Conservation (phyloP, 306 rosid genomes). For the Lotus japonicus region DNA sequence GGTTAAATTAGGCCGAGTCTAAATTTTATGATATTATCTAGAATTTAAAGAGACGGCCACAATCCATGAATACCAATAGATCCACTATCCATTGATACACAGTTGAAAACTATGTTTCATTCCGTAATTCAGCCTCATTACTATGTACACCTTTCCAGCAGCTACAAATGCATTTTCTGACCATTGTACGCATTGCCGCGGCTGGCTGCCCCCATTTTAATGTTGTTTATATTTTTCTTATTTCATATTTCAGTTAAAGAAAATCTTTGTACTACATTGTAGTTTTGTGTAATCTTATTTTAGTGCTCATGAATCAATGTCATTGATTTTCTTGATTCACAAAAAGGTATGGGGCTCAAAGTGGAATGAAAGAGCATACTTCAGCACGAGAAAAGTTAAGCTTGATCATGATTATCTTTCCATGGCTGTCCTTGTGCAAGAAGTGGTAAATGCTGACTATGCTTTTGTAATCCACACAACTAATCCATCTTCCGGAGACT, state of each 20-base stretch:
- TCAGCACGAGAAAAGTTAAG: constrained; percentile 92
- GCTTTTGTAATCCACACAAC: constrained; percentile 97
- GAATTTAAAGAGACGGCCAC: too few relatives aligned
- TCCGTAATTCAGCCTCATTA: too few relatives aligned
- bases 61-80: too few relatives aligned
- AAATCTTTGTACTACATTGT: background rate
- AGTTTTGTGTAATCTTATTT: background rate
- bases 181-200: too few relatives aligned
- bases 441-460: constrained; percentile 90
- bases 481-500: constrained; percentile 94
- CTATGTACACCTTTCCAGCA: too few relatives aligned
- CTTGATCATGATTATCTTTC: constrained; percentile 83
- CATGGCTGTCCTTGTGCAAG: constrained; percentile 99
- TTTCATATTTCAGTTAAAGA: constrained; percentile 7
- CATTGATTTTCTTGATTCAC: constrained; percentile 20
- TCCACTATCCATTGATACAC: too few relatives aligned
- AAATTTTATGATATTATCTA: too few relatives aligned
- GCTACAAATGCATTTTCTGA: too few relatives aligned
- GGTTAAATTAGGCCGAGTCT: too few relatives aligned
- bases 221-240: background rate
- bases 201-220: too few relatives aligned
- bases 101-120: too few relatives aligned
- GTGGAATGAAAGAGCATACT: constrained; percentile 98
- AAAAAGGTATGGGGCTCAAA: constrained; percentile 96
- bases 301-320: constrained; percentile 4